These are phyloP conservation scores for Rosa lucieae DNA, from an alignment of 306 rosid species.

Conservation along the genomic window DNA sequence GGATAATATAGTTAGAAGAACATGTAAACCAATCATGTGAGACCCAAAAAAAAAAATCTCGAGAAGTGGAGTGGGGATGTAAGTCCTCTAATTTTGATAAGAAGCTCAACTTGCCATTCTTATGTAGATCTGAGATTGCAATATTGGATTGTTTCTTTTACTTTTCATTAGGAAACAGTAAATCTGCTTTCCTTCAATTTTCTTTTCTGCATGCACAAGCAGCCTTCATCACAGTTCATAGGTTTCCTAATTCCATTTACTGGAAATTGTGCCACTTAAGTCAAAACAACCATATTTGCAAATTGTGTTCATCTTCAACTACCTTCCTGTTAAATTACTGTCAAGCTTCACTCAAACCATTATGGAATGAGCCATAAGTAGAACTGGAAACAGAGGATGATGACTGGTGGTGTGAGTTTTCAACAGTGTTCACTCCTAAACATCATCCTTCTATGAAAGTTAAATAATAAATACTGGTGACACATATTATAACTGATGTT, in stretches of 20 bases:
- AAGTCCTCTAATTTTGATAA: not conserved
- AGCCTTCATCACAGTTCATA: not conserved
- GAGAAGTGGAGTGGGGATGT: not conserved
- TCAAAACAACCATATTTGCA: not conserved
- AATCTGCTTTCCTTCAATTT: not conserved
- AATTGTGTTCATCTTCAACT: not conserved
- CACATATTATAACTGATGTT: not conserved
- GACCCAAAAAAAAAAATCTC: not conserved
- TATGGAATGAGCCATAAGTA: not conserved
- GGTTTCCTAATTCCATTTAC: not conserved
- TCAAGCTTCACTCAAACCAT: not conserved
- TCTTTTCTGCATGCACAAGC: not conserved
- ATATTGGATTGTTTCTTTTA: not conserved
- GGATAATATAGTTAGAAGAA: not conserved
- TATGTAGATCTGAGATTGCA: not conserved
- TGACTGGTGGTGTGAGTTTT: not conserved
- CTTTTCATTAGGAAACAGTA: not conserved
- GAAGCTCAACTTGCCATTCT: not conserved
- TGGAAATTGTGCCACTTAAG: not conserved
- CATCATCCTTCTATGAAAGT: not conserved
- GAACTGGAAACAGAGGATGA: not conserved
- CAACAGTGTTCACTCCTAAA: not conserved
- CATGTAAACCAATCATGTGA: constrained; percentile 5
- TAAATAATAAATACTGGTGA: not conserved
- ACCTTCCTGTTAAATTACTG: not conserved